Percentiles rank a stretch among this genome's conserved stretches.
These are phyloP conservation scores for Harrya chromipes DNA, from an alignment of 768 basidiomycete species.

Conservation along the genomic window DNA sequence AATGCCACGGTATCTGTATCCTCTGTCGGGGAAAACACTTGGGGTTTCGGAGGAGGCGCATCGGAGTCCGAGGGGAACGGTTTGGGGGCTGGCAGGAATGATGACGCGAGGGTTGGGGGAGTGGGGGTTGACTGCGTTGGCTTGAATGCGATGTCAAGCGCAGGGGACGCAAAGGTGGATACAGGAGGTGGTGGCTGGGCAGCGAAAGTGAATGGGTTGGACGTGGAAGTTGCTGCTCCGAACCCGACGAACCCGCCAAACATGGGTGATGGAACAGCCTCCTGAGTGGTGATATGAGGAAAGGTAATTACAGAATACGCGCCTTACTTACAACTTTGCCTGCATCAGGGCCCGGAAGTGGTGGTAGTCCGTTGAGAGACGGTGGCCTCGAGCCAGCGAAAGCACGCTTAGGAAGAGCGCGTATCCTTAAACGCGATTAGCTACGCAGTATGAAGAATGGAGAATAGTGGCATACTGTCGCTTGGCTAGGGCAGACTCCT, in stretches of 20 bases:
- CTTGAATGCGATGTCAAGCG: slow-evolving; percentile 8
- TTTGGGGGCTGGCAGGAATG: slow-evolving; percentile 1
- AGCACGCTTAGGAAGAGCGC: slow-evolving; percentile 56
- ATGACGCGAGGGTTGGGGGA: slow-evolving; percentile 25
- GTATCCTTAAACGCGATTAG: slow-evolving; percentile 48
- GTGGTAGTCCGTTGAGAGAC: slow-evolving; percentile 24
- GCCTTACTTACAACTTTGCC: slow-evolving; percentile 27
- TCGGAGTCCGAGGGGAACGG: slow-evolving; percentile 29
- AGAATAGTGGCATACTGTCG: slow-evolving; percentile 49
- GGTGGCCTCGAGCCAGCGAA: slow-evolving; percentile 20
- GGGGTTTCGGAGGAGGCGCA: slow-evolving; percentile 11
- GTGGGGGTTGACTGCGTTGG: slow-evolving; percentile 14
- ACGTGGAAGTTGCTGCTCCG: slow-evolving; percentile 32
- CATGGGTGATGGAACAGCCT: slow-evolving; percentile 37
- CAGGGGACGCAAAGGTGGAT: slow-evolving; percentile 10
- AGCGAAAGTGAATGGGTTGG: slow-evolving; percentile 41
- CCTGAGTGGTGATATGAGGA: slow-evolving; percentile 17
- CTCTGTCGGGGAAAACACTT: slow-evolving; percentile 20
- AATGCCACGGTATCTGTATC: slow-evolving; percentile 35
- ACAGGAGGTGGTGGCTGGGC: slow-evolving; percentile 23
- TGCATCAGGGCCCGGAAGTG: slow-evolving; percentile 21
- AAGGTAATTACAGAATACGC: slow-evolving; percentile 11
- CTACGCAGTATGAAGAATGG: neutral
- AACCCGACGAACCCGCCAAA: slow-evolving; percentile 55
- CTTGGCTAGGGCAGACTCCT: slow-evolving; percentile 49